Base-by-base conservation (phyloP, 306 rosid genomes). In the Potentilla sterilis region DNA sequence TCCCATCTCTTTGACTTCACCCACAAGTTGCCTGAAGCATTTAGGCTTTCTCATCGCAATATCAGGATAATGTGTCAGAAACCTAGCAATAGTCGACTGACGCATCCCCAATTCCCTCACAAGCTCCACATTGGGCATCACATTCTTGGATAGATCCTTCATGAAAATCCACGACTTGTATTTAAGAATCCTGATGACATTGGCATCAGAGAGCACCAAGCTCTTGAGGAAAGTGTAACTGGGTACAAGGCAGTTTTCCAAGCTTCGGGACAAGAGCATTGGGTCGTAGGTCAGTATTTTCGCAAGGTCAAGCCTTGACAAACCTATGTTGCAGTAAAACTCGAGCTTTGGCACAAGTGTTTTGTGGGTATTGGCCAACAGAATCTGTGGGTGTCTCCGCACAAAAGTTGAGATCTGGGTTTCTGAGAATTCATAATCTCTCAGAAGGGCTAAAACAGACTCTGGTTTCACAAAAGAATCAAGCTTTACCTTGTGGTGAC, bases 331-430 rank as follows among this genome's bases (percentile, higher is more conserved):
- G 70, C 43, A 41, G 77, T 78, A 75, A 72, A 78, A 81, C 64
- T 70, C 78, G 18, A 84, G 47, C 66, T 84, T 84, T n/a, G 87
- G 85, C 55, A 67, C 14, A 68, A 83, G 77, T 5, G 73, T 80
- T 16, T 72, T 77, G 9, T 68, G 44, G 46, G 77, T 51, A 68
- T 80, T 19, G 19, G 77, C 40, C n/a, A 63, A 15, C 12, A 84
- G 82, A 28, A 68, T 6, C 10, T 11, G 2, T 3, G 87, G 85
- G 42, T 58, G 41, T 7, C 1, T 43, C 71, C 4, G 65, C 15
- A 84, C 80, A 24, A 84, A 14, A 13, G 47, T 55, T 19, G 83
- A 69, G 69, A 84, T 58, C 19, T 81, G 78, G 54, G 80, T 11
- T 3, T 38, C 15, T n/a, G 83, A 62, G 71, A 84, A 84, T 4